Evolutionary conservation across 371 early-diverging fungal genomes (phyloP), one percentile per base, ranked within the genome.

Genomic region (Haplosporangium sp.): DNA sequence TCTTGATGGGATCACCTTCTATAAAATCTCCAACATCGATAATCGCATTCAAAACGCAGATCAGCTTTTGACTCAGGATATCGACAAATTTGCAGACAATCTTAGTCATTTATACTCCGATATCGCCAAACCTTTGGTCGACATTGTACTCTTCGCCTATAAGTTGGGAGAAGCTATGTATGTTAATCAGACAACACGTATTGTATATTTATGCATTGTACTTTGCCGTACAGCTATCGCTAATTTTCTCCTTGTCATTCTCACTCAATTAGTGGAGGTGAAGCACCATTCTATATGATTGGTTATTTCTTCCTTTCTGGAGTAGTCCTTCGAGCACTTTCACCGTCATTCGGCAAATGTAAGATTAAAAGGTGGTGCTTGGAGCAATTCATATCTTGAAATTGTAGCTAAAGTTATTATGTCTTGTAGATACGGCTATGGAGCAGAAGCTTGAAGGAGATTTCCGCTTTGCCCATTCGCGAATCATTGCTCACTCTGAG

Each of bases 261-360:
- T 40, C 9, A 38, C 60, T 69, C 59, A 3, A 44, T 1, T 70
- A 90, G 88, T 73, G 94, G 93, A 61, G 85, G 86, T 34, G 88
- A 85, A 59, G 94, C 95, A 40, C 95, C 96, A 0, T 84, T 92
- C 61, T 89, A 88, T 70, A 94, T 95, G 92, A 90, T 95, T 76
- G 88, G 85, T 39, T 94, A 95, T 83, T 95, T 96, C 81, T 79
- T 94, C 71, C 63, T 88, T 52, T 92, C 95, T 2, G 96, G 93
- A 67, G 82, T 90, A 7, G 75, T 92, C 35, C 86, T 96, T 63
- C 92, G 95, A 44, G 88, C 92, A 2, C 87, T 95, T 69, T 93
- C 95, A 27, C 96, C 96, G 66, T 91, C 96, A 6, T 96, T 96
- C 68, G 95, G 96, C 68, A 91, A 88, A 81, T 91, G 90, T 92